Base-by-base conservation (phyloP, 2,329 filamentous ascomycete genomes). In the Corinectria fuckeliana region DNA sequence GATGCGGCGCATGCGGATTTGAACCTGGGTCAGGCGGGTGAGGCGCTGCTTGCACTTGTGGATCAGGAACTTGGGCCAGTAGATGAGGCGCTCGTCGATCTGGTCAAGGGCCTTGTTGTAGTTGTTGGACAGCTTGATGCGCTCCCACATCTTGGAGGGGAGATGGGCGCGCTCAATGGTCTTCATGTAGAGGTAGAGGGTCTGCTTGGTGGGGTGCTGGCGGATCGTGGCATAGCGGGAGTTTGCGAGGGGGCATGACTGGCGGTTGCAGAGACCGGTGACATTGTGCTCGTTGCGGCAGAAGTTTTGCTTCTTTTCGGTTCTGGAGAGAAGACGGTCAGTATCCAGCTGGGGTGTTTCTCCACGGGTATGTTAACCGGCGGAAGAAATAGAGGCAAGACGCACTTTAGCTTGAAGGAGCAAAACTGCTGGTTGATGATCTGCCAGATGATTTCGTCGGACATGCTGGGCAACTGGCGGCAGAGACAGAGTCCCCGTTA, bases 31-130 rank as follows among this genome's bases (percentile, higher is more conserved):
- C 71, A 99, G 76, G 48, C 95, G 84, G 9, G 95, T 98, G 42
- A 98, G 85, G 60, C 95, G 88, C 80, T 98, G 95, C 82, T 99
- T 99, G 83, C 92, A 95, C 80, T 96, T 97, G 81, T 97, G 93
- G 30, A 92, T 81, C 64, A 97, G 80, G 74, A 96, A 97, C 76
- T 97, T 96, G 55, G 94, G 93, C 84, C 93, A 98, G 83, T 97
- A 98, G 72, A 93, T 90, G 67, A 97, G 82, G 48, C 90, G 86
- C 69, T 91, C 86, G 75, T 97, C 93, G 66, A 99, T 87, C 76
- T 96, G 91, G 68, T 91, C 86, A 23, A 99, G 85, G 1, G 95
- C 95, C 74, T 93, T 91, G 64, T 88, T 87, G 77, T 98, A 98
- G 81, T 98, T 97, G 70, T 88, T 87, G 25, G 92, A 92, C 30